Evolutionary conservation across 2,329 filamentous ascomycete genomes (phyloP), one percentile per base, ranked within the genome.

Genomic region (Huntiella savannae): DNA sequence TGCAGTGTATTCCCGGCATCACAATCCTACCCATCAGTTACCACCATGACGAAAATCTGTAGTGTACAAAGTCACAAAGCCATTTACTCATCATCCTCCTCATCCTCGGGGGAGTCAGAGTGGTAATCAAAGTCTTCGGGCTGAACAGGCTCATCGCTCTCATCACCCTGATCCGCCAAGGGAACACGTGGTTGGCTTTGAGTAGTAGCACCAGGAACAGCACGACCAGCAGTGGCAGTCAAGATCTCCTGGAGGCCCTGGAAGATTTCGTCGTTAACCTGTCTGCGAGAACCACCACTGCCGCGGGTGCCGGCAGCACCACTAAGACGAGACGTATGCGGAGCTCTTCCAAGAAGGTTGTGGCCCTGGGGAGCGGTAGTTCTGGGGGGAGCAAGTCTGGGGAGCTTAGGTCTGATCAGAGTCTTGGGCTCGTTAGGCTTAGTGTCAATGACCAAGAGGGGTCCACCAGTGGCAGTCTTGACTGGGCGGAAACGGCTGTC

Each of bases 401-500:
- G 22, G 6, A 28, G 22, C 67, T 92, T 94, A 62, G 96, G 77
- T 60, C 96, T 91, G 41, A 98, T 73, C 5, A 91, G 71, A 13
- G 77, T 68, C 60, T 93, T 92, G 41, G 77, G 64, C 60, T 93
- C 81, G 1, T 77, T 73, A 1, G 86, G 82, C 53, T 79, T 73
- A 11, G 79, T 86, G 60, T 98, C 91, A 47, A 83, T 71, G 16
- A 98, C 75, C n/a, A 98, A 72, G 33, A 96, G 77, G 34, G 93
- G 85, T 53, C 91, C 91, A 53, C 91, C 88, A 37, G 88, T 96
- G 52, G 88, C 84, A 82, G 93, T 73, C 62, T 77, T 77, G 50
- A 96, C 87, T 33, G 91, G 88, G 69, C 82, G 84, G 64, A 95
- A 98, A 55, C 92, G 79, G 40, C 83, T 82, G 52, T 83, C 75